phyloP scores from a whole-genome alignment of 164 flowering plant genomes.

The Annona cherimola region DNA sequence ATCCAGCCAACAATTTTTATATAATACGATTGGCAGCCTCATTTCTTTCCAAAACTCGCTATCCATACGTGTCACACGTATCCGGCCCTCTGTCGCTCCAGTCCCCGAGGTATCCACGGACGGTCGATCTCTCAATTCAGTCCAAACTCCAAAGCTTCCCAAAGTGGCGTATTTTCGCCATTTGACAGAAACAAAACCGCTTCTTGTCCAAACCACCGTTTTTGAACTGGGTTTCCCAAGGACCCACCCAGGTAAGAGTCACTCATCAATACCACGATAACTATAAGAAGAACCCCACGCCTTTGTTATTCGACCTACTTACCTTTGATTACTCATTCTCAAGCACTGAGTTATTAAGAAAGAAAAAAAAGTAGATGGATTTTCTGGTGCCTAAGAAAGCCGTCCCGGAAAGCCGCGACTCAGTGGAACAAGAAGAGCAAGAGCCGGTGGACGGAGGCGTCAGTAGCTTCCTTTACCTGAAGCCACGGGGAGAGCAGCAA shows the following conservation, averaged over 20 bases:
- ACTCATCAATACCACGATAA: background rate
- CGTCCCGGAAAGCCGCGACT: slow-evolving; percentile 9
- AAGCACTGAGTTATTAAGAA: background rate
- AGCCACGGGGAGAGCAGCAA: slow-evolving; percentile 11
- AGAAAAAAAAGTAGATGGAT: slow-evolving; percentile 24
- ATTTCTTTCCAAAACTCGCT: no score
- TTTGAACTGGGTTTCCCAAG: background rate
- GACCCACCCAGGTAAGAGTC: background rate
- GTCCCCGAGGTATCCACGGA: no score
- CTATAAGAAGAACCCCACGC: slow-evolving; percentile 2
- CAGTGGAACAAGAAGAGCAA: slow-evolving; percentile 15
- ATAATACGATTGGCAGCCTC: no score
- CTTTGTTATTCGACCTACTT: background rate
- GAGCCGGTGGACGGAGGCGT: slow-evolving; percentile 3
- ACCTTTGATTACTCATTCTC: background rate
- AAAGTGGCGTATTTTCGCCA: background rate
- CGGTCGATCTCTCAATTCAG: no score
- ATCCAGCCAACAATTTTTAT: no score
- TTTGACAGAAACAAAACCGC: background rate
- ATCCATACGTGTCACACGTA: no score
- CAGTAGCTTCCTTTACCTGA: slow-evolving; percentile 41
- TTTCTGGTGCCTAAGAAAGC: slow-evolving; percentile 19
- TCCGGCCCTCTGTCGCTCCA: no score
- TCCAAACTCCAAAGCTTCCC: no score
- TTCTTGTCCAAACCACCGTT: background rate